Percentiles rank a stretch among this genome's conserved stretches.
phyloP scores from a whole-genome alignment of 208 protist species.

The Leishmania tropica region DNA sequence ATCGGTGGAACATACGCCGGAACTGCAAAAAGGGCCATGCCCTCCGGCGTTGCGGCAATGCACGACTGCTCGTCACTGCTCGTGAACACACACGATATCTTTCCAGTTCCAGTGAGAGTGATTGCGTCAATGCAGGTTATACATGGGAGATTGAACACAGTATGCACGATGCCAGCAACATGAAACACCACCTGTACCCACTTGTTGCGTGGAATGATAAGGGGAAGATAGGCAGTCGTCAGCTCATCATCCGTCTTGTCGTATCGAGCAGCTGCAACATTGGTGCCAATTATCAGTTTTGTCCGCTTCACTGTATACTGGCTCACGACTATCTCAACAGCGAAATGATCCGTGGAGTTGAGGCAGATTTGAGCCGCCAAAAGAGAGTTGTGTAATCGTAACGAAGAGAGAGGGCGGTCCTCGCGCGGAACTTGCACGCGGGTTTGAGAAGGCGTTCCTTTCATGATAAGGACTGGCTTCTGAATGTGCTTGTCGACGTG shows the following conservation, averaged over 20 bases:
- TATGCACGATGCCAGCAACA: conserved; percentile 63
- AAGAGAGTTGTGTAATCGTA: conserved; percentile 49
- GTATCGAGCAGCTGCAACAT: conserved; percentile 50
- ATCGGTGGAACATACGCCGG: conserved; percentile 81
- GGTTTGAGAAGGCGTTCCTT: conserved; percentile 46
- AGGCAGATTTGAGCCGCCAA: conserved; percentile 64
- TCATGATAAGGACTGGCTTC: conserved; percentile 52
- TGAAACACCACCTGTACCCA: conserved; percentile 91
- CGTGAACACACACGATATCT: conserved; percentile 47
- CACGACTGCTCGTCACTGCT: conserved; percentile 66
- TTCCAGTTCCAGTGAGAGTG: conserved; percentile 55
- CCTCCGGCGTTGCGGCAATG: conserved; percentile 66
- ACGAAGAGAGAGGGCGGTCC: conserved; percentile 46
- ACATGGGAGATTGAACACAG: conserved; percentile 60
- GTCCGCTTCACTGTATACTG: conserved; percentile 44
- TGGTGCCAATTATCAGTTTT: conserved; percentile 73
- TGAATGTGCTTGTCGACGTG: conserved; percentile 56
- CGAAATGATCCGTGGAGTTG: conserved; percentile 59
- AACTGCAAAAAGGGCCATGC: conserved; percentile 81
- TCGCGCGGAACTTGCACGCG: conserved; percentile 74
- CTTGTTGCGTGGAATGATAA: conserved; percentile 75
- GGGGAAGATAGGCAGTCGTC: conserved; percentile 53
- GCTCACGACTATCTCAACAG: conserved; percentile 59
- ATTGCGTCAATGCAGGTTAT: conserved; percentile 73
- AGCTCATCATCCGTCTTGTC: conserved; percentile 38